These are phyloP conservation scores for Leccinum subgranulosum DNA, from an alignment of 768 basidiomycete genomes.

Conservation along the genomic window DNA sequence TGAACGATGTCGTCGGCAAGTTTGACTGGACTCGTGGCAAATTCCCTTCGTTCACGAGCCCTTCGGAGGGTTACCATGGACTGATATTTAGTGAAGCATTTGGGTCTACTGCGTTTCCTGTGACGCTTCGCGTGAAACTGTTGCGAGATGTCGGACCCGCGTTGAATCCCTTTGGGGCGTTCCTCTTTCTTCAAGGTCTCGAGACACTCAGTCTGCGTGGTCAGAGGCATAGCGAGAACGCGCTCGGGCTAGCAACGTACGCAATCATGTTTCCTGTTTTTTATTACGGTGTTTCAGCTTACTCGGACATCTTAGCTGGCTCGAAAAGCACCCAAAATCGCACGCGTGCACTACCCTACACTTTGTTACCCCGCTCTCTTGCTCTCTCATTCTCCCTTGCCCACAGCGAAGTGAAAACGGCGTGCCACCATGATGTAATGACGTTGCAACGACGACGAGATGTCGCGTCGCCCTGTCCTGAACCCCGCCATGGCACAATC, in stretches of 20 bases:
- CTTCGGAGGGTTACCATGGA: slow-evolving; percentile 57
- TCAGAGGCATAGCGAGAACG: slow-evolving; percentile 59
- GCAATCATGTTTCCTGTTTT: slow-evolving; percentile 5
- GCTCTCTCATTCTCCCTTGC: no score
- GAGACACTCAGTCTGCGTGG: slow-evolving; percentile 61
- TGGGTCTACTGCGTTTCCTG: slow-evolving; percentile 49
- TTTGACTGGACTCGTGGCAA: slow-evolving; percentile 54
- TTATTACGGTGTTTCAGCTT: neutral
- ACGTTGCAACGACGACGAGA: no score
- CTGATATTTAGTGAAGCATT: slow-evolving; percentile 49
- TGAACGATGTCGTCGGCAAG: slow-evolving; percentile 37
- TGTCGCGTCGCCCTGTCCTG: no score
- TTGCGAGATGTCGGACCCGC: slow-evolving; percentile 52
- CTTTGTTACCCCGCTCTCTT: no score
- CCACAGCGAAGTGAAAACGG: no score
- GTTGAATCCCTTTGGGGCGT: slow-evolving; percentile 55
- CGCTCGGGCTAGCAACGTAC: slow-evolving; percentile 47
- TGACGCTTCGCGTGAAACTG: slow-evolving; percentile 52
- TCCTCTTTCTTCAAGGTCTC: slow-evolving; percentile 56
- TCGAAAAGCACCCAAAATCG: no score
- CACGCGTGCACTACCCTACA: no score
- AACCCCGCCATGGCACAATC: no score
- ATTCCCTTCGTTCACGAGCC: slow-evolving; percentile 56
- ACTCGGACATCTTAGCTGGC: slow-evolving; percentile 34
- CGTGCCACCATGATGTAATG: no score